Percentiles rank a stretch among this genome's conserved stretches.
These are phyloP conservation scores for Kalanchoe fedtschenkoi DNA, from an alignment of 164 flowering plant species.

Conservation along the genomic window DNA sequence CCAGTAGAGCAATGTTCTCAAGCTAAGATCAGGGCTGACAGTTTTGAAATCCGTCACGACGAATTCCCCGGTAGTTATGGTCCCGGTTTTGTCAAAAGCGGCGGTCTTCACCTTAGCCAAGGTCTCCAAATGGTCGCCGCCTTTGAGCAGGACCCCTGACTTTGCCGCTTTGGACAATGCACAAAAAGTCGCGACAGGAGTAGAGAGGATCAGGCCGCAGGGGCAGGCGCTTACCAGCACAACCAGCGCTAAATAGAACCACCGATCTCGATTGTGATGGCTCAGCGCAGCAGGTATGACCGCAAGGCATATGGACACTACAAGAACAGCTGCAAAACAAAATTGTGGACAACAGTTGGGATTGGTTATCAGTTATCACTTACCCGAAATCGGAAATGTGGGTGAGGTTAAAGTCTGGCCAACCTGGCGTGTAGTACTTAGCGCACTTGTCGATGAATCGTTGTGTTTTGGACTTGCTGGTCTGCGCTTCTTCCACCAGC, in stretches of 20 bases:
- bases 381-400: not conserved
- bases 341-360: too few relatives aligned
- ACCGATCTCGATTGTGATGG: slow-evolving; percentile 31
- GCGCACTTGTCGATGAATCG: slow-evolving; percentile 64
- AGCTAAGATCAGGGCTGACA: slow-evolving; percentile 27
- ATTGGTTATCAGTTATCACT: too few relatives aligned
- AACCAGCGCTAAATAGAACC: slow-evolving; percentile 70
- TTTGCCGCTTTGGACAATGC: slow-evolving; percentile 75
- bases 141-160: slow-evolving; percentile 72
- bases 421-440: slow-evolving; percentile 82
- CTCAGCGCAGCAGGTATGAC: slow-evolving; percentile 44
- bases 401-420: not conserved
- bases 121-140: slow-evolving; percentile 69
- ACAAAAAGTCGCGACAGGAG: slow-evolving; percentile 84
- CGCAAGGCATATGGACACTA: slow-evolving; percentile 39
- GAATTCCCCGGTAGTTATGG: slow-evolving; percentile 79
- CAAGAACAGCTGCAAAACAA: slow-evolving; percentile 51
- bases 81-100: slow-evolving; percentile 94
- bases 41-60: slow-evolving; percentile 37
- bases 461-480: slow-evolving; percentile 54
- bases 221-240: slow-evolving; percentile 90
- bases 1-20: slow-evolving; percentile 58
- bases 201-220: slow-evolving; percentile 83
- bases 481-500: slow-evolving; percentile 92
- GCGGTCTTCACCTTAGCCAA: slow-evolving; percentile 51